Evolutionary conservation across 2,329 filamentous ascomycete genomes (phyloP), one percentile per base, ranked within the genome.

Genomic region (Penicillium nordicum): DNA sequence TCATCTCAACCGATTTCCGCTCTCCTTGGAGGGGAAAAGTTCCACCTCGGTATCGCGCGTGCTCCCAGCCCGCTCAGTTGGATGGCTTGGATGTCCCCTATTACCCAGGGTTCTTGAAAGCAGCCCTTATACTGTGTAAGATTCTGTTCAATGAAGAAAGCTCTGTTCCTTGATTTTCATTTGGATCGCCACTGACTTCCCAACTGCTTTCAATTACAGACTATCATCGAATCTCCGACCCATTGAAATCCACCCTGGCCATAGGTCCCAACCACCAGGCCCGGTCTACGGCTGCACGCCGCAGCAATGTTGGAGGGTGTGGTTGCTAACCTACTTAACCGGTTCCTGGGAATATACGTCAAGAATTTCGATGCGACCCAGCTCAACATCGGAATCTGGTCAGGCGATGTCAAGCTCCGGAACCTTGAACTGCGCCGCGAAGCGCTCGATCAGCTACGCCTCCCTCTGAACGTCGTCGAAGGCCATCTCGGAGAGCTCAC

Each of bases 281-380:
- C 89, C 72, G 88, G 88, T 85, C 88, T 70, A 91, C 84, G 88
- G 83, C 85, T 80, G 72, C 72, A 74, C 67, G 68, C 74, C 74
- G 74, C 78, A 82, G 82, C 74, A 70, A 99, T 99, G 94, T 86
- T 99, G 79, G 94, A 99, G 84, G 90, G 92, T 66, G 83, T 99
- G 67, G 94, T 97, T 63, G 92, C 94, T 68, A 95, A 93, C 78
- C 83, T 99, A 81, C 88, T 99, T 68, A 99, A 99, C 81, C 89
- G 95, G 80, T 97, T 99, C 78, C 80, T 99, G 85, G 95, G 94
- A 83, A 96, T 97, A 89, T 99, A 99, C 76, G 93, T 99, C 76
- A 92, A 96, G 83, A 97, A 99, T 78, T 99, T 99, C 74, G 94
- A 99, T 76, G 91, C 94, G 53, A 89, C 91, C 69, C 94, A 99